Base-by-base conservation (phyloP, 768 basidiomycete genomes). In the Lyophyllum decastes region DNA sequence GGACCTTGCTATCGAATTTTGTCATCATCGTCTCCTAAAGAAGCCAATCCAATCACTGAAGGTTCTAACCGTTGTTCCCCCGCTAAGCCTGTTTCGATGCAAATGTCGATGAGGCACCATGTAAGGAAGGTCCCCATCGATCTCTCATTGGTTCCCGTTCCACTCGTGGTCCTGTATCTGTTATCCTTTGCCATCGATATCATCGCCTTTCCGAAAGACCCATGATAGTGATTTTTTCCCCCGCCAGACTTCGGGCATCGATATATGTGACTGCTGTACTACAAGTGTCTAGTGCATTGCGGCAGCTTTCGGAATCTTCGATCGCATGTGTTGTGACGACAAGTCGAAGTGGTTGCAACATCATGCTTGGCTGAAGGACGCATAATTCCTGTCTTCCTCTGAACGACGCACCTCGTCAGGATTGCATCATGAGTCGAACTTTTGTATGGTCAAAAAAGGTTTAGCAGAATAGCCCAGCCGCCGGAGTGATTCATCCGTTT, bases 171-270 rank as follows among this genome's bases (percentile, higher is more conserved):
- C 16, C 19, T 41, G 35, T 22, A 40, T 43, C 50, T 41, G 54
- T 61, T 61, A 55, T 55, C 55, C 34, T 38, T 55, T 21, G 22
- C 50, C 44, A 58, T 58, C 57, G 57, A 58, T 55, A 44, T 24
- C 54, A 58, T 52, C 50, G 27, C 43, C 41, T 10, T 55, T 55
- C 38, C 47, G 22, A 11, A 55, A 24, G 30, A 19, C 25, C 43
- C 40, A 10, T 21, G 27, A 33, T n/a, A 40, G 5, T 30, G 10
- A 30, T 30, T 30, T 30, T 10, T 10, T 30, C 30, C n/a, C n/a
- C n/a, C n/a, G n/a, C n/a, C n/a, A n/a, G n/a, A n/a, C n/a, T n/a
- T n/a, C n/a, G n/a, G n/a, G n/a, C n/a, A n/a, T n/a, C n/a, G n/a
- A n/a, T n/a, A n/a, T n/a, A n/a, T n/a, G n/a, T 30, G 30, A 30